Evolutionary conservation across 139 green algal species (phyloP), one percentile per base, ranked within the genome.

Genomic region (Micractinium conductrix): DNA sequence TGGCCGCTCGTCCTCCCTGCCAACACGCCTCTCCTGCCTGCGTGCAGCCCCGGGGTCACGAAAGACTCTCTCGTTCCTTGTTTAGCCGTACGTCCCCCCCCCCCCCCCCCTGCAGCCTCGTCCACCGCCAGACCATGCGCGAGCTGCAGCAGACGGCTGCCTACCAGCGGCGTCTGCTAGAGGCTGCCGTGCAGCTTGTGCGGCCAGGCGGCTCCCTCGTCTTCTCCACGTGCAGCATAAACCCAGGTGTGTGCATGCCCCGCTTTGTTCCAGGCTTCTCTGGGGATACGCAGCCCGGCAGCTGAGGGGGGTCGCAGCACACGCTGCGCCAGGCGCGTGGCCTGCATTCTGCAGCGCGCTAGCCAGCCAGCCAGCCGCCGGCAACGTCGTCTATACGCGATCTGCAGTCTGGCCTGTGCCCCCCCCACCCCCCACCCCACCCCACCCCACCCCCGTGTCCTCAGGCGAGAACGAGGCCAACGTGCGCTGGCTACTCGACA

Each of bases 381-480:
- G n/a, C n/a, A n/a, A n/a, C n/a, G n/a, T n/a, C n/a, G n/a, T n/a
- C 48, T 24, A 58, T 58, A 58, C 7, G 5, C 10, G 53, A 9
- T 21, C 16, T 70, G 30, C 62, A 38, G 10, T 28, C 62, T 70
- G 62, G 4, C 24, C 17, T 30, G 2, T 58, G 48, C 48, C 48
- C 48, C 48, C 10, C 48, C 24, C 62, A 38, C 16, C 4, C 24
- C 8, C 2, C n/a, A 35, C 26, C 72, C 5, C 44, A 62, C 44
- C 43, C 6, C 30, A 6, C 16, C 44, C 28, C 43, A 12, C 72
- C 35, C 38, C 2, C 10, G 12, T 60, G 48, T 0, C 1, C 81
- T 73, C 87, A 96, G 93, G 87, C 26, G 96, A 99, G 88, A 99
- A 99, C 81, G 96, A 99, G 89, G 93, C 84, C 71, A 95, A 96